Percentiles rank a stretch among this genome's conserved stretches.
phyloP scores from a whole-genome alignment of 2,329 filamentous ascomycete genomes.

The Sarocladium strictum region DNA sequence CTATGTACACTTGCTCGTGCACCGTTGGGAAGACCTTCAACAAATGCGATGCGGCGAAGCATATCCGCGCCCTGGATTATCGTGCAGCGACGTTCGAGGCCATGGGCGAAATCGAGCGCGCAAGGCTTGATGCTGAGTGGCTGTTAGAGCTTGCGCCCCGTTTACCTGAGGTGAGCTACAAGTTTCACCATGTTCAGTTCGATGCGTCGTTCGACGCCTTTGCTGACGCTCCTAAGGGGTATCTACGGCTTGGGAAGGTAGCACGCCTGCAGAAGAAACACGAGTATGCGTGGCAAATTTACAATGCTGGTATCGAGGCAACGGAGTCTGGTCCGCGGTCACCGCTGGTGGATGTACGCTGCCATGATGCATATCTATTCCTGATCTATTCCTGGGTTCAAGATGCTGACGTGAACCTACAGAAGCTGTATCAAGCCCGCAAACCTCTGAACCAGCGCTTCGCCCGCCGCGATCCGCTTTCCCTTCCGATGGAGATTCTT shows the following conservation, averaged over 20 bases:
- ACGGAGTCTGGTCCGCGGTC: slow-evolving; percentile 24
- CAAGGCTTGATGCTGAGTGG: slow-evolving; percentile 35
- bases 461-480: slow-evolving; percentile 27
- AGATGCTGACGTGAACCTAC: neutral
- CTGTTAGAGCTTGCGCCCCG: slow-evolving; percentile 35
- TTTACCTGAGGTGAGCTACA: slow-evolving; percentile 29
- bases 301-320: slow-evolving; percentile 31
- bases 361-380: too few relatives aligned
- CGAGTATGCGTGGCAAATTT: slow-evolving; percentile 33
- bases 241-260: slow-evolving; percentile 35
- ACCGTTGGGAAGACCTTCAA: slow-evolving; percentile 29
- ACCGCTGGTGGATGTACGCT: neutral
- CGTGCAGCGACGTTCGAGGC: slow-evolving; percentile 34
- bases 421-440: slow-evolving; percentile 30
- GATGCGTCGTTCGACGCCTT: neutral
- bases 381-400: neutral
- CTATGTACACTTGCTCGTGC: slow-evolving; percentile 34
- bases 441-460: slow-evolving; percentile 28
- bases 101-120: slow-evolving; percentile 29
- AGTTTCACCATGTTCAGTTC: neutral
- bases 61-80: slow-evolving; percentile 35
- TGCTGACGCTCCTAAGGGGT: slow-evolving; percentile 24
- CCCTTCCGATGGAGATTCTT: slow-evolving; percentile 29
- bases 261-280: slow-evolving; percentile 29
- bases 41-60: slow-evolving; percentile 30